Evolutionary conservation across 1,284 basidiomycete genomes (phyloP).

Genomic region (Cystobasidium sp.): DNA sequence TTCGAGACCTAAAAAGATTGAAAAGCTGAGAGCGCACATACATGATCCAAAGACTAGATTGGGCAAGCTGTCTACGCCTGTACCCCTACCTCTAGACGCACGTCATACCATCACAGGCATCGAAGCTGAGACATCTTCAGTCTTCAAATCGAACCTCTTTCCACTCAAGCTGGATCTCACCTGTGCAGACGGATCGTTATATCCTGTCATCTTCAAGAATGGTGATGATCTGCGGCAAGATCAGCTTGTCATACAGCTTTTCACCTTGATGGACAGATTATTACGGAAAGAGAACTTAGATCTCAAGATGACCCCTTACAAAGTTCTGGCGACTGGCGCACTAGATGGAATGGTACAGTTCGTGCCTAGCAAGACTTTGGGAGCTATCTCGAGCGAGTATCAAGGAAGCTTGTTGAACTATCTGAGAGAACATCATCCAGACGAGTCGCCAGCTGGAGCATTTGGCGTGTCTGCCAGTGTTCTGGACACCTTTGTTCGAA

Average conservation of each 20-base stretch:
- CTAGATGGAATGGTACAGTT: constrained; percentile 96
- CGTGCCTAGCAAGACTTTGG: constrained; percentile 92
- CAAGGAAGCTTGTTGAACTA: constrained; percentile 86
- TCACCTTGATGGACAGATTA: constrained; percentile 95
- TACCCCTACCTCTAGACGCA: constrained; percentile 89
- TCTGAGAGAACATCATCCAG: constrained; percentile 79
- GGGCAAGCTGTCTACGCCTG: constrained; percentile 68
- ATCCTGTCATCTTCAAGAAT: constrained; percentile 94
- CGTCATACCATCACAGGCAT: constrained; percentile 80
- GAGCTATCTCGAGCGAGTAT: constrained; percentile 87
- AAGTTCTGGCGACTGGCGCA: constrained; percentile 89
- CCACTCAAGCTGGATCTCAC: constrained; percentile 90
- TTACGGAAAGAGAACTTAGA: constrained; percentile 95
- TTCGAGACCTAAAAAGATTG: constrained; percentile 93
- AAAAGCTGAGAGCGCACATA: constrained; percentile 82
- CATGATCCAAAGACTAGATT: constrained; percentile 83
- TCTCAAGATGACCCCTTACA: constrained; percentile 87
- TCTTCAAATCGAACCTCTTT: constrained; percentile 97
- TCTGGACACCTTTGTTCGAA: constrained; percentile 93
- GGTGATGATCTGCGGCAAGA: constrained; percentile 98
- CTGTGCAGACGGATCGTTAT: constrained; percentile 61
- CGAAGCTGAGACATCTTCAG: constrained; percentile 84
- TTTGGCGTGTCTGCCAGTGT: constrained; percentile 89
- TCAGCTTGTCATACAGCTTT: constrained; percentile 94
- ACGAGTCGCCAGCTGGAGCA: constrained; percentile 88